These are phyloP conservation scores for Eimeria tenella DNA, from an alignment of 169 alveolate species.

Conservation along the genomic window DNA sequence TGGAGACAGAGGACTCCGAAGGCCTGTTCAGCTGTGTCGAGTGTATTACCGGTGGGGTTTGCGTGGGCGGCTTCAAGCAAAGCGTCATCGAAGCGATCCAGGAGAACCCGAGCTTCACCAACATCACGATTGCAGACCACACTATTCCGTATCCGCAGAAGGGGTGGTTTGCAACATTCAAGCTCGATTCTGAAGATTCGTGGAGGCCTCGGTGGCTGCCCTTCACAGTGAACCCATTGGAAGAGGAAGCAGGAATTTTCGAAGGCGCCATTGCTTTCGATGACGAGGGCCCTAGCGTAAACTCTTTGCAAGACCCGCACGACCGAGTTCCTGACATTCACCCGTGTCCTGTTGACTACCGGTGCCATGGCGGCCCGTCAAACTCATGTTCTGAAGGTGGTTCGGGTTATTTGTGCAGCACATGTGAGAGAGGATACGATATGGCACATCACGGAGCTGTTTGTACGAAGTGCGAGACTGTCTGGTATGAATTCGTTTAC, in stretches of 20 bases:
- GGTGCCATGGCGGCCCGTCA: constrained; percentile 79
- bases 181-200: constrained; percentile 26
- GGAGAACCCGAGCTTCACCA: constrained; percentile 66
- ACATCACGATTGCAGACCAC: constrained; percentile 77
- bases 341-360: constrained; percentile 77
- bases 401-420: constrained; percentile 80
- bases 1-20: constrained; percentile 68
- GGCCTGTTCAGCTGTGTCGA: constrained; percentile 76
- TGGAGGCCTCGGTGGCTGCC: constrained; percentile 53
- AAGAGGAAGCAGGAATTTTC: not conserved
- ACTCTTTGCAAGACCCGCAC: not conserved
- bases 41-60: constrained; percentile 79
- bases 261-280: not conserved
- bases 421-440: constrained; percentile 75
- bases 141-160: constrained; percentile 77
- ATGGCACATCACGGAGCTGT: constrained; percentile 43
- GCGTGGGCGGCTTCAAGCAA: constrained; percentile 79
- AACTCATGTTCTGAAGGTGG: constrained; percentile 78
- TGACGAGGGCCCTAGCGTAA: not conserved
- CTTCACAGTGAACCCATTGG: constrained; percentile 10
- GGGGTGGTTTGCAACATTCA: constrained; percentile 79
- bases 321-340: constrained; percentile 79
- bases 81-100: constrained; percentile 64
- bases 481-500: constrained; percentile 53
- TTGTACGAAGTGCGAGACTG: constrained; percentile 65